These are phyloP conservation scores for Peziza echinospora DNA, from an alignment of 495 filamentous ascomycete genomes.

Conservation along the genomic window DNA sequence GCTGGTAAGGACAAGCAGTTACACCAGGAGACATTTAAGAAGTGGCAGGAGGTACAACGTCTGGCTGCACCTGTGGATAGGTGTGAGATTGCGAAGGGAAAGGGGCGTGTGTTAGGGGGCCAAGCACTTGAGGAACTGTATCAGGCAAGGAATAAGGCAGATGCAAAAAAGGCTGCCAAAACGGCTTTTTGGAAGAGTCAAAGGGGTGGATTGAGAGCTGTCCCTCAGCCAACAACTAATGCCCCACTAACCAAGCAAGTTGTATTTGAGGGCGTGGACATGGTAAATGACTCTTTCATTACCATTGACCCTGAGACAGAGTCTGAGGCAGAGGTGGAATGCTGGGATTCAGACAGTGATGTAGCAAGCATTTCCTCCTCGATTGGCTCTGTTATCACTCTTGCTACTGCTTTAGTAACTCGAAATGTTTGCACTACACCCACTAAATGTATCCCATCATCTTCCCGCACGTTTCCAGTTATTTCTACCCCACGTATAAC, in stretches of 20 bases:
- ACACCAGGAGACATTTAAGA: not conserved
- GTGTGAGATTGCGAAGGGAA: not conserved
- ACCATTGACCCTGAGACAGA: not conserved
- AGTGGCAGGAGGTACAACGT: not conserved
- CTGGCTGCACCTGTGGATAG: not conserved
- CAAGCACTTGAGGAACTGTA: not conserved
- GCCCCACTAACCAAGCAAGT: not conserved
- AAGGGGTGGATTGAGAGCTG: not conserved
- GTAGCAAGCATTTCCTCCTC: not conserved
- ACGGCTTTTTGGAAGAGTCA: not conserved
- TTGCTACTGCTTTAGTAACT: not conserved
- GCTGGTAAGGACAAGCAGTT: not conserved
- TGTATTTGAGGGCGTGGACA: not conserved
- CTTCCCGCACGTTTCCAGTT: not conserved
- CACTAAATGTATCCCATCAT: not conserved
- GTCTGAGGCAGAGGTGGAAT: not conserved
- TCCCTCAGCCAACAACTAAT: not conserved
- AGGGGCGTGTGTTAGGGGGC: not conserved
- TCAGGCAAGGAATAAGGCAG: not conserved
- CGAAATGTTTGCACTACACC: not conserved
- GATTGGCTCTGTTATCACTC: not conserved
- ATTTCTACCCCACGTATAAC: not conserved
- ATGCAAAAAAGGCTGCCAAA: not conserved
- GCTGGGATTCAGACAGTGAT: not conserved
- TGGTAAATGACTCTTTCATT: not conserved